A percentile compares a stretch with the other conserved stretches of the same genome.
Evolutionary conservation across 257 asterid species (phyloP).

Genomic region (Plantago major): DNA sequence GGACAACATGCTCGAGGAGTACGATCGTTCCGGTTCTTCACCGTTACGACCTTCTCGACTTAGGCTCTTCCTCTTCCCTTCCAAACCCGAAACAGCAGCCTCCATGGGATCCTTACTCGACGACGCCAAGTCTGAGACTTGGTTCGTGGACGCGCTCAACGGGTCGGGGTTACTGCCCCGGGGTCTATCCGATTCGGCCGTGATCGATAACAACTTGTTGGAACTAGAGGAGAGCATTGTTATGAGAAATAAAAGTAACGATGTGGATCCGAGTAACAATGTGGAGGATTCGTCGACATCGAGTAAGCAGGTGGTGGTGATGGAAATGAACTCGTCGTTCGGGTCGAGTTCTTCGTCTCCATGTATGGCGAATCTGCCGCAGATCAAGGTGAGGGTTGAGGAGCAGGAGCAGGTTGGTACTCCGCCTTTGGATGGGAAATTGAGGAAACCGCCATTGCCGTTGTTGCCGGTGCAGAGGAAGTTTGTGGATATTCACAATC

Average conservation of each 20-base stretch:
- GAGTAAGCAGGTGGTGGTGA: slow-evolving; percentile 25
- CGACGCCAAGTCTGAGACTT: slow-evolving; percentile 67
- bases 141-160: slow-evolving; percentile 74
- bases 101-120: slow-evolving; percentile 63
- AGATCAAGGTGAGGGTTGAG: slow-evolving; percentile 46
- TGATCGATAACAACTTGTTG: slow-evolving; percentile 35
- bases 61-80: slow-evolving; percentile 58
- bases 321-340: slow-evolving; percentile 47
- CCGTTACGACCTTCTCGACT: slow-evolving; percentile 53
- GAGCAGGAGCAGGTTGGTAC: slow-evolving; percentile 32
- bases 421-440: background rate
- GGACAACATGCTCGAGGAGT: slow-evolving; percentile 77
- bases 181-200: slow-evolving; percentile 64
- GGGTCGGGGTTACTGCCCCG: slow-evolving; percentile 54
- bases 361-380: slow-evolving; percentile 50
- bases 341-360: slow-evolving; percentile 61
- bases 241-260: background rate
- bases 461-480: slow-evolving; percentile 56
- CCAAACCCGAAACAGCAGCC: slow-evolving; percentile 57
- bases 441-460: slow-evolving; percentile 65
- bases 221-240: slow-evolving; percentile 30
- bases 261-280: background rate
- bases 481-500: slow-evolving; percentile 41
- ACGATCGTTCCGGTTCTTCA: slow-evolving; percentile 46
- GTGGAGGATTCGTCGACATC: slow-evolving; percentile 23